Base-by-base conservation (phyloP, 2,329 filamentous ascomycete genomes). In the Verticillium nubilum region DNA sequence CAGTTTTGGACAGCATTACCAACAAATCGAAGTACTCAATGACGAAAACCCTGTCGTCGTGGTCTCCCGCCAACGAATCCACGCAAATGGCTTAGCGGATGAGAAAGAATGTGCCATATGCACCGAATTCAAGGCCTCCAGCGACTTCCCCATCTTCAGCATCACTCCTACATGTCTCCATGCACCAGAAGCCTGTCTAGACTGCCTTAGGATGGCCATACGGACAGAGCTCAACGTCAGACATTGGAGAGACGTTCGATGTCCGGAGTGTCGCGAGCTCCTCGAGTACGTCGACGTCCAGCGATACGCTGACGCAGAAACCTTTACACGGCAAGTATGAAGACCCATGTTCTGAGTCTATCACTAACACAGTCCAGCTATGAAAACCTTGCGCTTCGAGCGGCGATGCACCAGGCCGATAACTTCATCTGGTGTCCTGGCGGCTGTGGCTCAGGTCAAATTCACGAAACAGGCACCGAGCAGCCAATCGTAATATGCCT, bases 391-490 rank as follows among this genome's bases (percentile, higher is more conserved):
- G 69, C 75, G 5, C 70, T 78, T 3, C 73, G 77, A 19, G 73
- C 74, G 12, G 75, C 74, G 12, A 70, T 84, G 58, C 73, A 75
- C 19, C 66, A 70, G 23, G 69, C 77, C 1, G 70, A 74, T 0
- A 76, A 77, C 31, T 86, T 84, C 63, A 68, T 77, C 15, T 84
- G 80, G 78, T 87, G 84, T 63, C 75, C 82, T 1, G 70, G 79
- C 0, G 73, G 71, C 2, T 87, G 84, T 64, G 74, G 71, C 9
- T 77, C 74, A 1, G 83, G 83, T 0, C 82, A 86, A 62, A 72
- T 83, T 2, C 82, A 85, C 54, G 71, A 73, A 1, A 72, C 68
- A 3, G 76, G 76, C 17, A 59, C 64, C 1, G 66, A 65, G 1
- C 71, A 74, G 3, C 75, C 79, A 0, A 78, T 77, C 19, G 74